A percentile compares a stretch with the other conserved stretches of the same genome.
phyloP scores from a whole-genome alignment of 495 filamentous ascomycete genomes.

The Neurospora sp. region DNA sequence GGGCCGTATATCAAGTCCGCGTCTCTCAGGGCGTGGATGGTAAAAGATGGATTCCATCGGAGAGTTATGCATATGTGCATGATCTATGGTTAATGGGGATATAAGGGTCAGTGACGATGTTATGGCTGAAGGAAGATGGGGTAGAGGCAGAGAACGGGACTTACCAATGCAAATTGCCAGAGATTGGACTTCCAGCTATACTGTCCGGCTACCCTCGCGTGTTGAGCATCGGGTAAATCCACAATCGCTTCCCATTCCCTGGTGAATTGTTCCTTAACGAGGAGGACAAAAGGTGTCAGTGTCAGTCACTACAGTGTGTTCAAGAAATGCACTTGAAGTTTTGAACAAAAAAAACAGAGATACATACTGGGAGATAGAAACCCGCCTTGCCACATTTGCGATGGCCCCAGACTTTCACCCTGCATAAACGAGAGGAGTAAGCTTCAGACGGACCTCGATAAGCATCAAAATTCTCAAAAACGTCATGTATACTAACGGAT shows the following conservation, averaged over 20 bases:
- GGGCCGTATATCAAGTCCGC: not conserved
- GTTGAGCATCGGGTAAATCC: not conserved
- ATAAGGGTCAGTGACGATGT: not conserved
- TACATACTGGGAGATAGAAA: not conserved
- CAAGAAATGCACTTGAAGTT: not conserved
- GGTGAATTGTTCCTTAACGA: not conserved
- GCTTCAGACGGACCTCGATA: not conserved
- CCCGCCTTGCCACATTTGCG: not conserved
- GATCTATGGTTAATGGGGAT: not conserved
- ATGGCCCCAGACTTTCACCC: not conserved
- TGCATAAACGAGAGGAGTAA: not conserved
- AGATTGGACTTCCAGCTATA: not conserved
- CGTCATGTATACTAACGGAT: not conserved
- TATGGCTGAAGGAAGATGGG: no score
- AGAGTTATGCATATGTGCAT: not conserved
- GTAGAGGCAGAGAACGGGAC: not conserved
- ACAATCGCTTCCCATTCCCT: not conserved
- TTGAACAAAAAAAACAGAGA: not conserved
- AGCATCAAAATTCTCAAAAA: not conserved
- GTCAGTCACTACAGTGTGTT: not conserved
- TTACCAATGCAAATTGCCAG: not conserved
- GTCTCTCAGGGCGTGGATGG: not conserved
- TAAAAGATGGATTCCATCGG: not conserved
- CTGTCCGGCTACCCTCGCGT: not conserved
- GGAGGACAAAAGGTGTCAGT: not conserved